A percentile compares a stretch with the other conserved stretches of the same genome.
phyloP scores from a whole-genome alignment of 2,329 filamentous ascomycete genomes.

The Talaromyces sp. region DNA sequence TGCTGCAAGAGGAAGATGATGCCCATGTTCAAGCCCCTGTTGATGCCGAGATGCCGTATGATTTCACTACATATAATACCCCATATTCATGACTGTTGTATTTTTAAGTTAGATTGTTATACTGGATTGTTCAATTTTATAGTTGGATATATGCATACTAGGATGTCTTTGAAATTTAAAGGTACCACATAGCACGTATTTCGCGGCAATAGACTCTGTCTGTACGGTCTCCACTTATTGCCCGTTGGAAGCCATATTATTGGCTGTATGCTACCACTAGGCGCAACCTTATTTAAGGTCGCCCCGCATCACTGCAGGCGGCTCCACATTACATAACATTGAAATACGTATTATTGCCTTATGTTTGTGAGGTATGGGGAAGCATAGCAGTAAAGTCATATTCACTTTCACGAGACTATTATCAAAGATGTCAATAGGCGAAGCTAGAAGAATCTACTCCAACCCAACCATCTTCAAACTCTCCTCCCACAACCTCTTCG shows the following conservation, averaged over 20 bases:
- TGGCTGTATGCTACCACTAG: not conserved
- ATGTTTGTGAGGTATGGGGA: too few relatives aligned
- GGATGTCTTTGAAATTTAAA: too few relatives aligned
- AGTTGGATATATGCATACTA: too few relatives aligned
- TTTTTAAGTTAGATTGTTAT: not conserved
- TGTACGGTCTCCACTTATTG: too few relatives aligned
- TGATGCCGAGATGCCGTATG: not conserved
- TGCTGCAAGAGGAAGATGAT: not conserved
- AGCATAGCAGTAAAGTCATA: too few relatives aligned
- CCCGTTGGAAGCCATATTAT: not conserved
- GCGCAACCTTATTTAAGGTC: not conserved
- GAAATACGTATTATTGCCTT: too few relatives aligned
- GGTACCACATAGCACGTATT: too few relatives aligned
- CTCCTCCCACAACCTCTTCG: not conserved
- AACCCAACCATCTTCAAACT: conserved; percentile 12
- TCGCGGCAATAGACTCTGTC: too few relatives aligned
- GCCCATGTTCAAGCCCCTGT: not conserved
- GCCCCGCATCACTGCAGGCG: not conserved
- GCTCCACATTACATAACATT: too few relatives aligned
- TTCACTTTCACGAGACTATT: too few relatives aligned
- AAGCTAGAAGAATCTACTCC: not conserved
- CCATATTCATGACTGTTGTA: not conserved
- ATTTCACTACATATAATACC: not conserved
- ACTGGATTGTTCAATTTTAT: not conserved
- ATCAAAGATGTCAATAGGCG: too few relatives aligned